Evolutionary conservation across 2,329 filamentous ascomycete genomes (phyloP).

Genomic region (Aspergillus clavatus): DNA sequence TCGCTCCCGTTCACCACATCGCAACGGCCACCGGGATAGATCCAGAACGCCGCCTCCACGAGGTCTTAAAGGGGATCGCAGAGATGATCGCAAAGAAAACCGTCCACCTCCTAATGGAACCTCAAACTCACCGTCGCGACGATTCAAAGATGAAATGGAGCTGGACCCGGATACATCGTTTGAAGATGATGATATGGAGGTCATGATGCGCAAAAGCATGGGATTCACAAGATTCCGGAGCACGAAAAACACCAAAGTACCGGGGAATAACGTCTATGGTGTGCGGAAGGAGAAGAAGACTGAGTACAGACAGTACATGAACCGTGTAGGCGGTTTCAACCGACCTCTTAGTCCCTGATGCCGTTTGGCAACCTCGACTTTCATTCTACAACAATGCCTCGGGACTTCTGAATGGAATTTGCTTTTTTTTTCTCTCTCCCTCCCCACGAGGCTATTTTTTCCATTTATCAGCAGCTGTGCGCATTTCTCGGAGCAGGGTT

Average conservation of each 20-base stretch:
- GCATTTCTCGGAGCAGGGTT: not conserved
- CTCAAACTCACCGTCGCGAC: conserved; percentile 16
- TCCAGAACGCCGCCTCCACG: conserved; percentile 37
- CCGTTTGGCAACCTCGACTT: conserved; percentile 16
- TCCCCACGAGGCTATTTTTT: not conserved
- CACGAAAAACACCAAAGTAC: conserved; percentile 84
- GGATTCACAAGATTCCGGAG: conserved; percentile 81
- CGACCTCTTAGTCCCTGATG: conserved; percentile 45
- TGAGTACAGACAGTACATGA: conserved; percentile 95
- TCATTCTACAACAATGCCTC: not conserved
- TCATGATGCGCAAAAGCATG: conserved; percentile 78
- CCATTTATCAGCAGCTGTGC: not conserved
- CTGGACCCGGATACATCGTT: conserved; percentile 45
- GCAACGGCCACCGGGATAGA: conserved; percentile 33
- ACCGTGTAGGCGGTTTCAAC: conserved; percentile 48
- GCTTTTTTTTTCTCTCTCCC: not conserved
- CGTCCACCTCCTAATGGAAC: conserved; percentile 23
- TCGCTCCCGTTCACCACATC: conserved; percentile 33
- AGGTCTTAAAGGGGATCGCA: conserved; percentile 29
- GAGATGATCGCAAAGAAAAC: conserved; percentile 27
- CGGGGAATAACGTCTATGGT: conserved; percentile 77
- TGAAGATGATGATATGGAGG: conserved; percentile 62
- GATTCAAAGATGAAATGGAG: conserved; percentile 33
- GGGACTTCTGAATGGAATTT: not conserved
- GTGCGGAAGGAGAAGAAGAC: conserved; percentile 91